Evolutionary conservation across 371 early-diverging fungal species (phyloP).

Genomic region (Mortierella sp.): DNA sequence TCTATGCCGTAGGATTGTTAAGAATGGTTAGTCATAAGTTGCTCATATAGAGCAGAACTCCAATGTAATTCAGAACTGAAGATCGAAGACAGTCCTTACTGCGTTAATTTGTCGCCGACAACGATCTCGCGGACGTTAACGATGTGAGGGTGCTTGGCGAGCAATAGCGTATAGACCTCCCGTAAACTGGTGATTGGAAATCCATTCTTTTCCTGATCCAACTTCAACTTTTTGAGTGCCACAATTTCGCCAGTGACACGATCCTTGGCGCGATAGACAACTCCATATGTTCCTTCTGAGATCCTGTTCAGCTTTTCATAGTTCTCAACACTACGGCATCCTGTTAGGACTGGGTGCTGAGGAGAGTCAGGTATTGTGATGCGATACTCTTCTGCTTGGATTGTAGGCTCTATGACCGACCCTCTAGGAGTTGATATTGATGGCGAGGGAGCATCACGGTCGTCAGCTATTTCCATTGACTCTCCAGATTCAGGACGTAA

Average conservation of each 20-base stretch:
- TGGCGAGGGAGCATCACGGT: neutral
- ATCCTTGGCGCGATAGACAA: conserved; percentile 98
- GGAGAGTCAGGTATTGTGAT: conserved; percentile 39
- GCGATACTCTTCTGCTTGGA: conserved; percentile 29
- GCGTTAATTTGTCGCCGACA: conserved; percentile 80
- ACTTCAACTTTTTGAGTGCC: conserved; percentile 98
- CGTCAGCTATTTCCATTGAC: neutral
- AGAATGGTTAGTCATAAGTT: neutral
- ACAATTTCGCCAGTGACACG: conserved; percentile 93
- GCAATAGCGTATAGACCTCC: conserved; percentile 91
- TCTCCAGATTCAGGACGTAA: conserved; percentile 4
- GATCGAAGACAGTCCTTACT: conserved; percentile 64
- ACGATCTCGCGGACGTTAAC: conserved; percentile 96
- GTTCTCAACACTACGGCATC: conserved; percentile 84
- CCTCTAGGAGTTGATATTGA: conserved; percentile 5
- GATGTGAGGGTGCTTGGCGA: conserved; percentile 94
- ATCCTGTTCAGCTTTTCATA: conserved; percentile 96
- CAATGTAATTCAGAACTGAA: neutral
- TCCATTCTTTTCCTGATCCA: conserved; percentile 95
- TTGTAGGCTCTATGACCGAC: neutral
- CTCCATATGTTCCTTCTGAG: conserved; percentile 99
- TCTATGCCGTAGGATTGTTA: conserved; percentile 53
- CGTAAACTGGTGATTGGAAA: conserved; percentile 95
- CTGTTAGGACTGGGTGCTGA: conserved; percentile 59
- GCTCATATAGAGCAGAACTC: neutral